phyloP scores from a whole-genome alignment of 345 rosid species.

The Acer saccharum region DNA sequence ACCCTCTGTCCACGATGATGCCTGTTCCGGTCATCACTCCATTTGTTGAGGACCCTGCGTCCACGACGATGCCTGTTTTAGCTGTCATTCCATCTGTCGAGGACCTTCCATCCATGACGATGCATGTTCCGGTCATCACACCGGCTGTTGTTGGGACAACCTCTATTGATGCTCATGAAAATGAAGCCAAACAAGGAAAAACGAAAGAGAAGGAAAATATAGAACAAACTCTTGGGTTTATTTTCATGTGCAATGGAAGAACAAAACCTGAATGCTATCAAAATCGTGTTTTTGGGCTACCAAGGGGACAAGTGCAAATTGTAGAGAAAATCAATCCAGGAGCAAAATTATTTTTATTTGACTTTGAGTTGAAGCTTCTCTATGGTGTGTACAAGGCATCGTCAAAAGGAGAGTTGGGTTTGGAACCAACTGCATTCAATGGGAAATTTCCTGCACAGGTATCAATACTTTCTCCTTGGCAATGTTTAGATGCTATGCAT shows the following conservation, averaged over 20 bases:
- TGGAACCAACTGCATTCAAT: conserved; percentile 36
- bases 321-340: conserved; percentile 30
- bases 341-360: conserved; percentile 33
- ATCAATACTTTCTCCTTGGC: background rate
- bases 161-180: background rate
- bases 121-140: background rate
- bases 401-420: conserved; percentile 32
- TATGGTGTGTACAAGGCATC: conserved; percentile 36
- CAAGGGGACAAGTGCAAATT: conserved; percentile 21
- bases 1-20: background rate
- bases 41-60: background rate
- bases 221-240: conserved; percentile 26
- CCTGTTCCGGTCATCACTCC: background rate
- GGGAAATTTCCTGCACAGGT: conserved; percentile 41
- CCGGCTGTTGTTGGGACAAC: background rate
- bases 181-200: background rate
- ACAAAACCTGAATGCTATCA: conserved; percentile 33
- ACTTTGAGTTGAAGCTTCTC: conserved; percentile 38
- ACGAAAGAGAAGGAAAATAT: background rate
- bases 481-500: background rate
- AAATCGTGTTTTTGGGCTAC: conserved; percentile 42
- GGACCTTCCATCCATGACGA: background rate
- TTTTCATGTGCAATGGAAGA: conserved; percentile 34
- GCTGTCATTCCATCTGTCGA: too few relatives aligned
- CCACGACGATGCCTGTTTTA: too few relatives aligned